Evolutionary conservation across 2,329 filamentous ascomycete genomes (phyloP).

Genomic region (Chaetothyriales sp.): DNA sequence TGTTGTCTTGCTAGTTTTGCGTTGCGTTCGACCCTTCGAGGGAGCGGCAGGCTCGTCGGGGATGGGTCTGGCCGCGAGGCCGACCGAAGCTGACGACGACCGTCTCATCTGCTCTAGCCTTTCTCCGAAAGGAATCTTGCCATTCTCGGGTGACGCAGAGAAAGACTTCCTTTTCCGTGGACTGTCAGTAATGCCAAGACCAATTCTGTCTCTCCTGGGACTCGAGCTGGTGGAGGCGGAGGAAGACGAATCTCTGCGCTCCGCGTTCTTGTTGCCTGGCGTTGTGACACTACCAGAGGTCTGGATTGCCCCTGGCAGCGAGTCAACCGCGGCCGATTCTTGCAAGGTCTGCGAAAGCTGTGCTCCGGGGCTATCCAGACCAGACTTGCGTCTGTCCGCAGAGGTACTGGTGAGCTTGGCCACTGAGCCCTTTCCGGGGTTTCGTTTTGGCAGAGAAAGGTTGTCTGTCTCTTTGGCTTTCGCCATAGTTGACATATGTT

Average conservation of each 20-base stretch:
- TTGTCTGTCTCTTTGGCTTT: neutral
- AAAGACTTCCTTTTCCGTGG: neutral
- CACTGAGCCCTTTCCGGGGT: neutral
- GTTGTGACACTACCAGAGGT: neutral
- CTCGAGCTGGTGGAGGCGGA: neutral
- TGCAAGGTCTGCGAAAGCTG: slow-evolving; percentile 13
- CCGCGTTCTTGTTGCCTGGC: slow-evolving; percentile 1
- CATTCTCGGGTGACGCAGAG: neutral
- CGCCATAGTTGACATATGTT: neutral
- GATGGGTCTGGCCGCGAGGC: neutral
- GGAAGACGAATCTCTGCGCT: neutral
- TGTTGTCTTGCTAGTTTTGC: neutral
- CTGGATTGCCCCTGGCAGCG: slow-evolving; percentile 1
- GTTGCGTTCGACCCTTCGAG: neutral
- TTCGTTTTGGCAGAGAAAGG: neutral
- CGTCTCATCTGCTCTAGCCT: neutral
- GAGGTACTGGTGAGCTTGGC: neutral
- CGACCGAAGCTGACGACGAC: neutral
- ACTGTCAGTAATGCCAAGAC: neutral
- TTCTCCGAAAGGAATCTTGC: slow-evolving; percentile 1
- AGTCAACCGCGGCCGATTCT: slow-evolving; percentile 4
- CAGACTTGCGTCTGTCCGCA: neutral
- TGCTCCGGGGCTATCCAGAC: slow-evolving; percentile 13
- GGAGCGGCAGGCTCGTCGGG: neutral
- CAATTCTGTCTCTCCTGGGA: neutral